phyloP scores from a whole-genome alignment of 1,139 yeast genomes.

The Arxiozyma bovina region DNA sequence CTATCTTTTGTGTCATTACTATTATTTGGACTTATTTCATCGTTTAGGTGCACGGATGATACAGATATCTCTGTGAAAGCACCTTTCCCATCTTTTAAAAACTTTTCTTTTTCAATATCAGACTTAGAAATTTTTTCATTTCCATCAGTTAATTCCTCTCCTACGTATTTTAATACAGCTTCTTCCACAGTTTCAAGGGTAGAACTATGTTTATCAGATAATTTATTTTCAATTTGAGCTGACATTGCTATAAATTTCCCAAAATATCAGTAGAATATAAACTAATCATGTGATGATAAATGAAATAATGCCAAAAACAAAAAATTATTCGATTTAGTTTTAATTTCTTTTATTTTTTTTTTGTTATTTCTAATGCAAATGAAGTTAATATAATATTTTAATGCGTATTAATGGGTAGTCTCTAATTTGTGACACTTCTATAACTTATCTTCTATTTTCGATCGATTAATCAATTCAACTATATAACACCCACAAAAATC shows the following conservation, averaged over 20 bases:
- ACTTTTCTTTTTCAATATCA: slow-evolving; percentile 9
- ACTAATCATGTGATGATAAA: background rate
- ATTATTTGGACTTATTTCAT: background rate
- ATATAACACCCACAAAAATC: background rate
- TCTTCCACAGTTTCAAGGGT: slow-evolving; percentile 35
- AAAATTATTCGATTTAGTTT: too few species aligned
- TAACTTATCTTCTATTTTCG: too few species aligned
- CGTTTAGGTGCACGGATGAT: background rate
- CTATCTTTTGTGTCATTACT: slow-evolving; percentile 19
- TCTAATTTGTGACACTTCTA: background rate
- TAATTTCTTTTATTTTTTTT: too few species aligned
- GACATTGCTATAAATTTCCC: background rate
- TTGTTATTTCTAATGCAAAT: too few species aligned
- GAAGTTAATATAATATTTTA: too few species aligned
- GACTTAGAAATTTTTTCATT: slow-evolving; percentile 21
- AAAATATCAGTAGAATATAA: too few species aligned
- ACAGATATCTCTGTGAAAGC: background rate
- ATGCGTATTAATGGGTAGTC: background rate
- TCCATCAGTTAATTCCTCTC: slow-evolving; percentile 42
- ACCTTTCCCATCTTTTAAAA: background rate
- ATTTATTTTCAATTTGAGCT: background rate
- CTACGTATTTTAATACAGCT: slow-evolving; percentile 67
- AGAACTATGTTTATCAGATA: background rate
- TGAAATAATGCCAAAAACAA: too few species aligned
- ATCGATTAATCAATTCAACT: background rate